Base-by-base conservation (phyloP, 2,329 filamentous ascomycete species). In the Fusarium multiceps region DNA sequence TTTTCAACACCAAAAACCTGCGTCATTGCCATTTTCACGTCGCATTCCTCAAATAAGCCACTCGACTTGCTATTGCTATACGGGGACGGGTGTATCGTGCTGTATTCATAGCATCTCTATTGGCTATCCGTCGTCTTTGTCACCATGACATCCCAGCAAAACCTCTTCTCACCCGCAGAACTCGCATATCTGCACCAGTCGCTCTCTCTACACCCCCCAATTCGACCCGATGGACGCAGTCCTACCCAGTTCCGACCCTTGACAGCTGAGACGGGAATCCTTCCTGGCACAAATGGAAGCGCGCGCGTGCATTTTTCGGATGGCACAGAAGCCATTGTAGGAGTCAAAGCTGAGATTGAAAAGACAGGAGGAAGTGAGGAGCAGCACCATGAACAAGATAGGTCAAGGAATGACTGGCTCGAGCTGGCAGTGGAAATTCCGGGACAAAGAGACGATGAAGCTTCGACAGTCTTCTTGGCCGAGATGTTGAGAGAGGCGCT, bases 331-430 rank as follows among this genome's bases (percentile, higher is more conserved):
- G 96, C 96, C 9, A 91, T 99, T 66, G 96, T 98, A 8, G 96
- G 96, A 47, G 91, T 98, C 66, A 99, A 98, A 82, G 94, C 93
- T 1, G 95, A 98, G 82, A 93, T 98, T 6, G 94, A 97, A 80
- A 90, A 88, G 83, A 93, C 91, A 48, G 72, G 73, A 72, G 41
- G 72, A 66, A 43, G 76, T 67, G 54, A 73, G 72, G 46, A 81
- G 81, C 21, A 83, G 42, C 57, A 83, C 58, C 77, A 74, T 4
- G 80, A 78, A 28, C 79, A 77, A 13, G 79, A 75, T 62, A 71
- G 56, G 79, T 90, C 82, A 34, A 81, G 84, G 53, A 82, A 83
- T 37, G 89, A 92, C 54, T 98, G 96, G 95, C 85, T 98, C 27
- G 94, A 98, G 80, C 87, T 98, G 79, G 89, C 90, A 59, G 93